Percentiles rank a stretch among this genome's conserved stretches.
Conservation (phyloP, 2,329 filamentous ascomycete genomes). For the Emergomyces orientalis region DNA sequence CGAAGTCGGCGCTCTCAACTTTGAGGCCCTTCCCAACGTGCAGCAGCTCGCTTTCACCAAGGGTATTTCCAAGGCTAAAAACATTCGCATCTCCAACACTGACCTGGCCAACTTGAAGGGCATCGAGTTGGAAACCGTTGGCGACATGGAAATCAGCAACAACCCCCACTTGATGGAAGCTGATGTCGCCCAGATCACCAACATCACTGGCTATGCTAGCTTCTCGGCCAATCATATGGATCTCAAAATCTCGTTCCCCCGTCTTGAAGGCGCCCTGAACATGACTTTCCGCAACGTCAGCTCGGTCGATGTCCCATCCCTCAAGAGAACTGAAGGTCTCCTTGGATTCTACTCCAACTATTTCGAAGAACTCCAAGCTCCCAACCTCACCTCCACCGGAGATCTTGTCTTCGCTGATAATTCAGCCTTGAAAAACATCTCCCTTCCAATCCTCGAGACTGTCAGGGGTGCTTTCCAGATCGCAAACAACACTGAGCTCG, state of each 20-base stretch:
- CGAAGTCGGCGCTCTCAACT: conserved; percentile 57
- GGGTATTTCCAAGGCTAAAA: conserved; percentile 57
- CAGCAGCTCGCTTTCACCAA: conserved; percentile 51
- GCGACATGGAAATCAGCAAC: conserved; percentile 76
- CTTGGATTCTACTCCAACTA: conserved; percentile 74
- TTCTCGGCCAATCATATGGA: conserved; percentile 72
- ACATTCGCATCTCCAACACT: conserved; percentile 75
- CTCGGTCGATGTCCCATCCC: conserved; percentile 61
- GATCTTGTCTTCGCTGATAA: conserved; percentile 51
- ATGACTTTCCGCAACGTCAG: conserved; percentile 75
- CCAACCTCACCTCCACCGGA: conserved; percentile 41
- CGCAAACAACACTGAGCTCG: conserved; percentile 77
- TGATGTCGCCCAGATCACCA: conserved; percentile 63
- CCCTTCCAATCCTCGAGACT: conserved; percentile 57
- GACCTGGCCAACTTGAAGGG: conserved; percentile 67
- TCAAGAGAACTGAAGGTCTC: conserved; percentile 64
- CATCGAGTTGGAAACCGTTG: conserved; percentile 67
- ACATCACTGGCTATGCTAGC: conserved; percentile 60
- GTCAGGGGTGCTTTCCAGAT: conserved; percentile 75
- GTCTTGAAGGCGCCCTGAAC: conserved; percentile 69
- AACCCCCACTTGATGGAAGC: conserved; percentile 71
- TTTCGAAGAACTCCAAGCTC: conserved; percentile 36
- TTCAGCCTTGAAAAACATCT: conserved; percentile 58
- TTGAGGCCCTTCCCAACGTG: conserved; percentile 60
- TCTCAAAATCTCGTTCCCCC: conserved; percentile 64